Evolutionary conservation across 176 grass and related monocot genomes (phyloP).

Genomic region (Coix lacrymajobi): DNA sequence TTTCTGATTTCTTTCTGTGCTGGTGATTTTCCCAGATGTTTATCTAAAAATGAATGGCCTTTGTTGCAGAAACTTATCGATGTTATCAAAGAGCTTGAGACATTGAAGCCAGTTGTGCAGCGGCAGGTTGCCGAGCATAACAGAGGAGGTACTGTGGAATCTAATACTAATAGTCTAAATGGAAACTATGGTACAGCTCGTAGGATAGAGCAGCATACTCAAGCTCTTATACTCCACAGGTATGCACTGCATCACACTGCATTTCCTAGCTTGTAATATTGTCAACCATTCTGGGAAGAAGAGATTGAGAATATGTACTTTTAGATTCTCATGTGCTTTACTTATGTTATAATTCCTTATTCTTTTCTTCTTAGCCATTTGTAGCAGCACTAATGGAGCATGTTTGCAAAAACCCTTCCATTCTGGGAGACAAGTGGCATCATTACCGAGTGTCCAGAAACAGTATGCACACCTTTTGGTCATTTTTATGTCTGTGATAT

Average conservation of each 20-base stretch:
- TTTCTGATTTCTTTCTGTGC: neutral
- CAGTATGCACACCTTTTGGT: slow-evolving; percentile 42
- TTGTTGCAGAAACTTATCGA: slow-evolving; percentile 73
- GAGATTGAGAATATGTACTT: neutral
- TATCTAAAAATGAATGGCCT: slow-evolving; percentile 3
- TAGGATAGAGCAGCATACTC: slow-evolving; percentile 26
- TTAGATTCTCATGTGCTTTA: neutral
- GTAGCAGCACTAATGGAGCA: slow-evolving; percentile 18
- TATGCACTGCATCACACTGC: slow-evolving; percentile 16
- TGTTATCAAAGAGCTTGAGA: slow-evolving; percentile 87
- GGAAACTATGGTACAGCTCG: slow-evolving; percentile 29
- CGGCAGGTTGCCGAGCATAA: slow-evolving; percentile 59
- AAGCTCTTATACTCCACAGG: slow-evolving; percentile 57
- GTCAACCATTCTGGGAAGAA: slow-evolving; percentile 6
- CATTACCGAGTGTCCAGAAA: slow-evolving; percentile 21
- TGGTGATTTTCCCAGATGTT: neutral
- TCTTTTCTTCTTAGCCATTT: slow-evolving; percentile 32
- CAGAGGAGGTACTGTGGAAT: slow-evolving; percentile 36
- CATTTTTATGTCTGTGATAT: slow-evolving; percentile 16
- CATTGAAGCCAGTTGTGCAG: slow-evolving; percentile 84
- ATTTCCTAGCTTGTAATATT: slow-evolving; percentile 24
- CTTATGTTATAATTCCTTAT: slow-evolving; percentile 13
- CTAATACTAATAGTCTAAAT: slow-evolving; percentile 43
- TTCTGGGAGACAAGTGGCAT: slow-evolving; percentile 19
- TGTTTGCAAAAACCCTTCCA: slow-evolving; percentile 13